Evolutionary conservation across 192 early-diverging fungal genomes (phyloP).

Genomic region (Phycomyces blakesleeanus): DNA sequence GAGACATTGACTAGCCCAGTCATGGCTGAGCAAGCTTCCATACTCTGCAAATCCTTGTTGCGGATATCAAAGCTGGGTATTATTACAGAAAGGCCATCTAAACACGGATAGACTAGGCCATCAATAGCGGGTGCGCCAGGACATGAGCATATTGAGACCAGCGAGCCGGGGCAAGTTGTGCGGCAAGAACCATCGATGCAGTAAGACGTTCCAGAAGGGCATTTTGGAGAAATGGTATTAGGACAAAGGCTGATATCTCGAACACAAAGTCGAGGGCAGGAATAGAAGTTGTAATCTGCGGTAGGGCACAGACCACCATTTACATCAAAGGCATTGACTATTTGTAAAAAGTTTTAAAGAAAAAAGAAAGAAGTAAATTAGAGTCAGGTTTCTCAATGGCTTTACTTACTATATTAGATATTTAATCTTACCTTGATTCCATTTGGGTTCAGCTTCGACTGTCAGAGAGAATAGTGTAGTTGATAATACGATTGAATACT

Average conservation of each 20-base stretch:
- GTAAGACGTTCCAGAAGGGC: constrained; percentile 37
- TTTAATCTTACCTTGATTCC: constrained; percentile 24
- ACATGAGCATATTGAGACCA: constrained; percentile 30
- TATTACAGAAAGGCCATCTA: constrained; percentile 3
- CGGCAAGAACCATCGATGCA: constrained; percentile 51
- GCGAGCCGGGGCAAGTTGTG: constrained; percentile 30
- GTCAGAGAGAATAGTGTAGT: background rate
- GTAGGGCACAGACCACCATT: constrained; percentile 44
- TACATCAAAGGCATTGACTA: constrained; percentile 48
- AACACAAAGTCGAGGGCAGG: constrained; percentile 54
- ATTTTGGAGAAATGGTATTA: constrained; percentile 24
- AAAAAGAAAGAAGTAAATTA: background rate
- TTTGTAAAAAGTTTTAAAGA: background rate
- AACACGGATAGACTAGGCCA: constrained; percentile 23
- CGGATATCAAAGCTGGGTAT: constrained; percentile 25
- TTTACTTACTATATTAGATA: background rate
- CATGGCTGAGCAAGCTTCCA: constrained; percentile 10
- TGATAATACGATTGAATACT: too few relatives aligned
- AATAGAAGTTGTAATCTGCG: constrained; percentile 34
- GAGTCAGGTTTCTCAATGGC: background rate
- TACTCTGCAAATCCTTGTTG: constrained; percentile 23
- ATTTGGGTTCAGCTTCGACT: constrained; percentile 14
- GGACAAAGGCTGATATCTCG: constrained; percentile 42
- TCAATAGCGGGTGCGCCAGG: constrained; percentile 25
- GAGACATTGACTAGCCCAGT: constrained; percentile 7